These are phyloP conservation scores for Volvariella volvacea DNA, from an alignment of 1,284 basidiomycete species.

Conservation along the genomic window DNA sequence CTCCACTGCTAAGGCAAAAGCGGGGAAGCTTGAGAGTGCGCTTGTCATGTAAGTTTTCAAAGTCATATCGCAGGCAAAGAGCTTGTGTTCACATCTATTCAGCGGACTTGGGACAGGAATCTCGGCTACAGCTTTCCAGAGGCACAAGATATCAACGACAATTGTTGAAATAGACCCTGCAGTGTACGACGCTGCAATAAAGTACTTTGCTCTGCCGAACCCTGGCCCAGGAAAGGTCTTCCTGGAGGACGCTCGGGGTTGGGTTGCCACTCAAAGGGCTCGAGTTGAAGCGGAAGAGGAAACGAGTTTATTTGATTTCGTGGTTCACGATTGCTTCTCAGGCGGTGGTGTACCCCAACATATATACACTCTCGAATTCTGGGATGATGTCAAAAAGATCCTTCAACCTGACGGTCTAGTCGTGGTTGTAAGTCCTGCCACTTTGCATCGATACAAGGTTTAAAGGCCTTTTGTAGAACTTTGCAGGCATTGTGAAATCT, in stretches of 20 bases:
- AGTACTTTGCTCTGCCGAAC: constrained; percentile 72
- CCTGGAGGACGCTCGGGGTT: constrained; percentile 70
- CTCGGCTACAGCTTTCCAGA: constrained; percentile 65
- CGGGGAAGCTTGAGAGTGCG: constrained; percentile 39
- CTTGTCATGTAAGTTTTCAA: constrained; percentile 58
- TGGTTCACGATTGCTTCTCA: constrained; percentile 89
- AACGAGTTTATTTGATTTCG: constrained; percentile 53
- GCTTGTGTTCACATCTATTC: constrained; percentile 7
- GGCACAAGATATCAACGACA: constrained; percentile 63
- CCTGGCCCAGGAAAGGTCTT: constrained; percentile 52
- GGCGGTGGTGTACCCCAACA: constrained; percentile 81
- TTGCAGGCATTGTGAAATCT: constrained; percentile 61
- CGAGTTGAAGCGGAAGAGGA: constrained; percentile 22
- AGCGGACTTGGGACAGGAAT: constrained; percentile 86
- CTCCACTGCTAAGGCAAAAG: constrained; percentile 30
- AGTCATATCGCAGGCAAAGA: neutral
- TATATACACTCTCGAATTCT: constrained; percentile 80
- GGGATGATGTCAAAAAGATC: constrained; percentile 58
- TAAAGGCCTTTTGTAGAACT: constrained; percentile 21
- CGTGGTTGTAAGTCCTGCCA: constrained; percentile 57
- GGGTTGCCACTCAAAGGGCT: constrained; percentile 41
- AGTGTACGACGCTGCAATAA: constrained; percentile 77
- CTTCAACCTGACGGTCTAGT: constrained; percentile 72
- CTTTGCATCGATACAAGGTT: neutral
- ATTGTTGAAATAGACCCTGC: constrained; percentile 84